These are phyloP conservation scores for Xanthoconium purpureum DNA, from an alignment of 768 basidiomycete species.

Conservation along the genomic window DNA sequence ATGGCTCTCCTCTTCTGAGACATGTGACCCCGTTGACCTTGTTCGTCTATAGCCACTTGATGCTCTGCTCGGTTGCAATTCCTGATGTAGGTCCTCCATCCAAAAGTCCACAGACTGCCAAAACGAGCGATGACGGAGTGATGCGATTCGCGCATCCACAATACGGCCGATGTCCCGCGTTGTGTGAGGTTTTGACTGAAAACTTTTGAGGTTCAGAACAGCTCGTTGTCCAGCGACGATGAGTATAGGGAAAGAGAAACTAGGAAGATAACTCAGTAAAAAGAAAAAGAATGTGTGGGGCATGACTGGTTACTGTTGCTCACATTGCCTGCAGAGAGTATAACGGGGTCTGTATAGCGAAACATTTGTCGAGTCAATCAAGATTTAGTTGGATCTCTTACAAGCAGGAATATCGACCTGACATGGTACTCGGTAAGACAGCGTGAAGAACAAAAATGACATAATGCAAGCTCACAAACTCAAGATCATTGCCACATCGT, in stretches of 20 bases:
- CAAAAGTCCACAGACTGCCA: background rate
- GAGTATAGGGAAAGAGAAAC: constrained; percentile 13
- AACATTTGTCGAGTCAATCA: background rate
- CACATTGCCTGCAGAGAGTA: background rate
- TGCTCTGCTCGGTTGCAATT: background rate
- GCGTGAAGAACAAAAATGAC: background rate
- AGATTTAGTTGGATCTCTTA: background rate
- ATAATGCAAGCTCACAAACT: constrained; percentile 4
- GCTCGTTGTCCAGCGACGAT: constrained; percentile 16
- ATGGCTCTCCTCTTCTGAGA: too few species aligned
- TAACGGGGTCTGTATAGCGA: constrained; percentile 3
- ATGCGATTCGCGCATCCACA: background rate
- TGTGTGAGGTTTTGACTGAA: background rate
- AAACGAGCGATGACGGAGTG: background rate
- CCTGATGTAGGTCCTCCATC: background rate
- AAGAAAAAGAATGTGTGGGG: background rate
- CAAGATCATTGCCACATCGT: background rate
- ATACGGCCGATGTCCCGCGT: background rate
- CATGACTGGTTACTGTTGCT: background rate
- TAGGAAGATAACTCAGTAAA: background rate
- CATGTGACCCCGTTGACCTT: too few species aligned
- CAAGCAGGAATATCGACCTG: background rate
- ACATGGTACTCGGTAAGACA: background rate
- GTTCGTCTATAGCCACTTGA: too few species aligned
- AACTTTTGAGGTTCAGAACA: constrained; percentile 12